Conservation (phyloP, 805 yeast genomes). For the Ogataea salicorniae region DNA sequence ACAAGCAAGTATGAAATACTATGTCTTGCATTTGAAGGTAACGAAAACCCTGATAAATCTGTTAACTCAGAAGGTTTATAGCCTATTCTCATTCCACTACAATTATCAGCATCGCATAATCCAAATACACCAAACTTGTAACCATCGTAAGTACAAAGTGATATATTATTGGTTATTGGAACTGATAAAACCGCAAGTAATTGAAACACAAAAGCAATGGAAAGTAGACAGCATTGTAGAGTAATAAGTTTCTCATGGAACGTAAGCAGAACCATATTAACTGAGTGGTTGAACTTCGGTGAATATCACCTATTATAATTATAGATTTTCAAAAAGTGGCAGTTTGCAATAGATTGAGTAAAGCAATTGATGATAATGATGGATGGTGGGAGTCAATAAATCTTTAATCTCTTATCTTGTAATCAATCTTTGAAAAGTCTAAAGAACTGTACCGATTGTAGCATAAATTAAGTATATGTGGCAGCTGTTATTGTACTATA, state of each 20-base stretch:
- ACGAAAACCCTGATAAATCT: conserved; percentile 35
- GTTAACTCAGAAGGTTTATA: conserved; percentile 31
- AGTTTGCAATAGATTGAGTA: no score
- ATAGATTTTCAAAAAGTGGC: no score
- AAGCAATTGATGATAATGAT: no score
- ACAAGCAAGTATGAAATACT: conserved; percentile 56
- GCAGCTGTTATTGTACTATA: no score
- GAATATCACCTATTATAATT: background rate
- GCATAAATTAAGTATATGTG: no score
- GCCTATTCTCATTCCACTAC: conserved; percentile 42
- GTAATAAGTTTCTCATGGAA: conserved; percentile 19
- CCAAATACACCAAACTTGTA: conserved; percentile 69
- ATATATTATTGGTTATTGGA: conserved; percentile 47
- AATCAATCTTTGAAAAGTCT: no score
- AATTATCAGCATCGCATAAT: conserved; percentile 41
- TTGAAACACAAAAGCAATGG: conserved; percentile 52
- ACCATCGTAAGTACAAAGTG: conserved; percentile 45
- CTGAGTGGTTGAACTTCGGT: background rate
- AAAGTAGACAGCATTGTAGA: conserved; percentile 27
- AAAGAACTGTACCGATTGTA: no score
- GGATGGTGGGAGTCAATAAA: no score
- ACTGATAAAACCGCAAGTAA: conserved; percentile 54
- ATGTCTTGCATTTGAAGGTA: conserved; percentile 57
- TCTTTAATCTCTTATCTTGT: no score
- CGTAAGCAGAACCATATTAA: background rate